Evolutionary conservation across 352 stramenopile species (phyloP).

Genomic region (Phytophthora pluvialis): DNA sequence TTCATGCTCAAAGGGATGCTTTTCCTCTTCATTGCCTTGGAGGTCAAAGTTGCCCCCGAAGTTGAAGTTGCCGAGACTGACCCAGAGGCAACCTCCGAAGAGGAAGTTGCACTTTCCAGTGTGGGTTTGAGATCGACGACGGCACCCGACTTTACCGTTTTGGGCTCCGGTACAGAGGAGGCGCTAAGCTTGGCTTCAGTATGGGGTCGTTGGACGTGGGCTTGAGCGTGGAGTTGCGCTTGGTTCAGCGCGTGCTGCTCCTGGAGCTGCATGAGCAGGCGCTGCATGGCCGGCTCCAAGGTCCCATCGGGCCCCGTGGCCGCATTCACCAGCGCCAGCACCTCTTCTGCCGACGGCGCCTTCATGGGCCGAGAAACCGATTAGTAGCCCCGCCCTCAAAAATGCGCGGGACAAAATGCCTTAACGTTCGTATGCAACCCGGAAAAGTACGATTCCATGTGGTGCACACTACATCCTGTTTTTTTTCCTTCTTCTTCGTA

Average conservation of each 20-base stretch:
- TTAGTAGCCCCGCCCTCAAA: slow-evolving; percentile 34
- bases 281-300: slow-evolving; percentile 56
- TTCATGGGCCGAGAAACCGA: slow-evolving; percentile 44
- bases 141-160: slow-evolving; percentile 5
- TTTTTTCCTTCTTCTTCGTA: background rate
- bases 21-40: slow-evolving; percentile 59
- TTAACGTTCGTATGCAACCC: slow-evolving; percentile 1
- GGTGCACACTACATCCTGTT: slow-evolving; percentile 13
- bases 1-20: slow-evolving; percentile 85
- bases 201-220: slow-evolving; percentile 4
- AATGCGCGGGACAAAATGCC: slow-evolving; percentile 12
- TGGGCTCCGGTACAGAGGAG: slow-evolving; percentile 1
- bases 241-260: slow-evolving; percentile 42
- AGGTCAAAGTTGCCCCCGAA: slow-evolving; percentile 1
- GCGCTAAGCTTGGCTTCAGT: background rate
- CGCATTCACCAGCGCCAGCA: slow-evolving; percentile 63
- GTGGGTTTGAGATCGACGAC: slow-evolving; percentile 30
- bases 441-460: slow-evolving; percentile 5
- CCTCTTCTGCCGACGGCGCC: slow-evolving; percentile 57
- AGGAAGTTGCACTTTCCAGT: slow-evolving; percentile 13
- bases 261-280: slow-evolving; percentile 64
- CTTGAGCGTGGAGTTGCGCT: slow-evolving; percentile 22
- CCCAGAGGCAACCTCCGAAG: slow-evolving; percentile 2
- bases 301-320: slow-evolving; percentile 38
- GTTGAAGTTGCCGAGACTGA: background rate